A percentile compares a stretch with the other conserved stretches of the same genome.
Conservation (phyloP, 768 basidiomycete species). For the Lactifluus piperatus region DNA sequence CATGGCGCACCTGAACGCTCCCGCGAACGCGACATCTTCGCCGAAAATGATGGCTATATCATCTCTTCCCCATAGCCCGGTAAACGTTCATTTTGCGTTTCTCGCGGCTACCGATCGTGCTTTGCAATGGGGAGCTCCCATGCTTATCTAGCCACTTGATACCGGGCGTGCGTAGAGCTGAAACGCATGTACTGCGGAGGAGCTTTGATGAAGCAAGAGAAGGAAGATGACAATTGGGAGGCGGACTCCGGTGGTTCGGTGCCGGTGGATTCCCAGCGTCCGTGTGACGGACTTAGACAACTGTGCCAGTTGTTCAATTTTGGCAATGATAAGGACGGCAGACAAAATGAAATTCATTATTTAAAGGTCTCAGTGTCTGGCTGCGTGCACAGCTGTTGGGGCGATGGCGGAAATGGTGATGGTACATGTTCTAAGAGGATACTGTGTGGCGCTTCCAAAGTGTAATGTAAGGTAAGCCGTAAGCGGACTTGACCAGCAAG, state of each 20-base stretch:
- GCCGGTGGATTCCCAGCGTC: conserved; percentile 27
- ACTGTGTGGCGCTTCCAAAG: background rate
- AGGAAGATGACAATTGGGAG: conserved; percentile 70
- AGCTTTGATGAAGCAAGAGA: conserved; percentile 62
- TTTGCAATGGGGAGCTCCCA: conserved; percentile 32
- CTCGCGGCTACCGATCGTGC: conserved; percentile 64
- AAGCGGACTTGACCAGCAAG: conserved; percentile 20
- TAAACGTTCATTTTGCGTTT: conserved; percentile 95
- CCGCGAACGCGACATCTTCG: conserved; percentile 87
- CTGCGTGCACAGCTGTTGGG: conserved; percentile 19
- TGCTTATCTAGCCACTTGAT: conserved; percentile 64
- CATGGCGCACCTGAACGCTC: conserved; percentile 92
- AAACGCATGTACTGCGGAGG: conserved; percentile 56
- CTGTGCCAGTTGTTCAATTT: background rate
- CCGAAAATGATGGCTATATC: conserved; percentile 86
- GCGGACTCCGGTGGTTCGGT: conserved; percentile 61
- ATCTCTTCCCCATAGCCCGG: conserved; percentile 84
- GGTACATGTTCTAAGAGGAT: conserved; percentile 16
- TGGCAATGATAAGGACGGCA: background rate
- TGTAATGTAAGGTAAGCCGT: background rate
- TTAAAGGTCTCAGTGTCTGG: conserved; percentile 7
- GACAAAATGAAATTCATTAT: no score
- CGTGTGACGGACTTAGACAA: conserved; percentile 3
- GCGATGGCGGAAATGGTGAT: conserved; percentile 20
- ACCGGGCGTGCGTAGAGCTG: conserved; percentile 63